phyloP scores from a whole-genome alignment of 208 protist genomes.

The Acanthamoeba polyphaga region DNA sequence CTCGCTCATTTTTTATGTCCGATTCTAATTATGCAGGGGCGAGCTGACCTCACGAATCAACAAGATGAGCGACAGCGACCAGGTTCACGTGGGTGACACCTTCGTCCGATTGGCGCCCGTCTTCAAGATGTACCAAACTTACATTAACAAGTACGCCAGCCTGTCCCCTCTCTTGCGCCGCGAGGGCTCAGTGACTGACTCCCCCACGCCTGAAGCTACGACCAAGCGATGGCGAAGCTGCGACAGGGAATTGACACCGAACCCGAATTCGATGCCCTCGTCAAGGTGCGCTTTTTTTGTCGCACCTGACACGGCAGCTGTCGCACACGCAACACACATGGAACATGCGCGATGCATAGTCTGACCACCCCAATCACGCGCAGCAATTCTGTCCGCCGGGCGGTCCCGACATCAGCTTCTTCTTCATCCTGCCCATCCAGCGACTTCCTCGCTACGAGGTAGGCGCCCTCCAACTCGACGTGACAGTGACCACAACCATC shows the following conservation, averaged over 20 bases:
- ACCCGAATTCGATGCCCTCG: conserved; percentile 18
- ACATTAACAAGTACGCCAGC: conserved; percentile 4
- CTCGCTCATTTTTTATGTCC: neutral
- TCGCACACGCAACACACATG: neutral
- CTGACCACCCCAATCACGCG: too few relatives aligned
- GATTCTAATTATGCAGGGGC: neutral
- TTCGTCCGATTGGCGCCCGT: conserved; percentile 42
- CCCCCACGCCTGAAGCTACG: neutral
- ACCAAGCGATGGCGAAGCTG: conserved; percentile 1
- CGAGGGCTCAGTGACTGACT: neutral
- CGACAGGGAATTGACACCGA: neutral
- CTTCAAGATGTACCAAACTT: conserved; percentile 64
- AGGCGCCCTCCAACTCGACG: too few relatives aligned
- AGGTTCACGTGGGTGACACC: conserved; percentile 1
- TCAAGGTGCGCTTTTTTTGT: neutral
- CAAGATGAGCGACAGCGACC: conserved; percentile 13
- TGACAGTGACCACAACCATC: too few relatives aligned
- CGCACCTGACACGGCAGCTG: neutral
- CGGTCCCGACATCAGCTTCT: conserved; percentile 50
- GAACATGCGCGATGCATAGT: too few relatives aligned
- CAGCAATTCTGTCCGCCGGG: conserved; percentile 37
- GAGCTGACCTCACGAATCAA: conserved; percentile 34
- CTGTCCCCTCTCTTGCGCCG: neutral
- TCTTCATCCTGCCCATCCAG: conserved; percentile 66
- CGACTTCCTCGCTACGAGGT: conserved; percentile 54